Conservation (phyloP, 139 green algal genomes). For the Chlorella vulgaris region DNA sequence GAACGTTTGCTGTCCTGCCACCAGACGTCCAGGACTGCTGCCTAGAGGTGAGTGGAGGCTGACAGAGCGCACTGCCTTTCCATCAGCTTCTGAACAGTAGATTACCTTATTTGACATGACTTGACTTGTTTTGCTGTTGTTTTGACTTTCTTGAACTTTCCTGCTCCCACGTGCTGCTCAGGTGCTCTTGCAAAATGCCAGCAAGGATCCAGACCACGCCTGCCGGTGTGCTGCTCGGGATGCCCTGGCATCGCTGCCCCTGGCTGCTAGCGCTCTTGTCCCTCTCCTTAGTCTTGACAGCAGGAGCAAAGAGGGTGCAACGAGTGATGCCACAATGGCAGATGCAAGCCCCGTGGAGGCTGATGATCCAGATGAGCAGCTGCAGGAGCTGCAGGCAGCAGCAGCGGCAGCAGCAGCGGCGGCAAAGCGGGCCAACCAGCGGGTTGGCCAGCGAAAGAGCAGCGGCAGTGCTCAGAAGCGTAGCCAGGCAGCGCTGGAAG, state of each 20-base stretch:
- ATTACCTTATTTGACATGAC: too few species aligned
- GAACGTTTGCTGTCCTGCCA: conserved; percentile 10
- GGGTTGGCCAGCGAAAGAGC: background rate
- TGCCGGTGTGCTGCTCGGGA: conserved; percentile 45
- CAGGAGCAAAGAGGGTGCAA: background rate
- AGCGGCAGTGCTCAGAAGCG: background rate
- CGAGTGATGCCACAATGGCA: background rate
- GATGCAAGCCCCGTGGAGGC: background rate
- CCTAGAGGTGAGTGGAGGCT: conserved; percentile 12
- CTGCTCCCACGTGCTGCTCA: background rate
- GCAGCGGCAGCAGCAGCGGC: conserved; percentile 7
- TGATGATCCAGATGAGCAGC: conserved; percentile 3
- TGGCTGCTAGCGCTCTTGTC: conserved; percentile 42
- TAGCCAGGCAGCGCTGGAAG: background rate
- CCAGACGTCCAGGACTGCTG: background rate
- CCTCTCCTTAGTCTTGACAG: conserved; percentile 15
- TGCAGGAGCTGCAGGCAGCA: background rate
- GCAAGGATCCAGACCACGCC: conserved; percentile 42
- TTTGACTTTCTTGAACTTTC: background rate
- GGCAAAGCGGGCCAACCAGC: background rate
- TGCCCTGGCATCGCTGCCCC: conserved; percentile 46
- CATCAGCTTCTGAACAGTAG: too few species aligned
- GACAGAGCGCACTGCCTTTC: background rate
- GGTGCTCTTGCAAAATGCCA: conserved; percentile 38
- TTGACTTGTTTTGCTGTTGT: too few species aligned